phyloP scores from a whole-genome alignment of 108 stramenopile species.

The Seminavis robusta region DNA sequence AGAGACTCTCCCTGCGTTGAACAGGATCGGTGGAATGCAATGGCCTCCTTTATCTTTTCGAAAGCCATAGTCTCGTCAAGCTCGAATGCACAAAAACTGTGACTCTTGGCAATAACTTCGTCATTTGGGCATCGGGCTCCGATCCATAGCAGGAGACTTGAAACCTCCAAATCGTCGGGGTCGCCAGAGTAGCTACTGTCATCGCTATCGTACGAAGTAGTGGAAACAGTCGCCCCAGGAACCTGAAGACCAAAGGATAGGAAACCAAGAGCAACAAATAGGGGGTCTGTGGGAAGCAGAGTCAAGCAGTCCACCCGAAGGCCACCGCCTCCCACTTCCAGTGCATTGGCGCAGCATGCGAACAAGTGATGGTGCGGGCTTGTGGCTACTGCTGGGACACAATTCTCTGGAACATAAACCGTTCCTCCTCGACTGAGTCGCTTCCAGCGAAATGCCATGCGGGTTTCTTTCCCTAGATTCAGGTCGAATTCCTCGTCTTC shows the following conservation, averaged over 20 bases:
- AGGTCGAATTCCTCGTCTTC: background rate
- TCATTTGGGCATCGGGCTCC: no score
- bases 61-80: no score
- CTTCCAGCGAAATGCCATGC: conserved; percentile 13
- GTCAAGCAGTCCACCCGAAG: conserved; percentile 50
- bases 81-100: no score
- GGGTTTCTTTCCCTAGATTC: background rate
- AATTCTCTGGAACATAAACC: conserved; percentile 33
- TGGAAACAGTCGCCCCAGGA: no score
- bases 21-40: conserved; percentile 40
- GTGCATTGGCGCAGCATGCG: conserved; percentile 39
- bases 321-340: conserved; percentile 51
- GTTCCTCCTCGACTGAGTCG: conserved; percentile 11
- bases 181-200: no score
- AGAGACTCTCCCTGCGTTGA: conserved; percentile 56
- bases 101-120: no score
- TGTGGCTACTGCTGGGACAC: conserved; percentile 29
- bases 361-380: conserved; percentile 18
- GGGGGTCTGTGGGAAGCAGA: conserved; percentile 43
- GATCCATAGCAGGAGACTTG: no score
- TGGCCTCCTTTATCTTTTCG: conserved; percentile 31
- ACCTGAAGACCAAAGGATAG: conserved; percentile 49
- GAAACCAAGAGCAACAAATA: conserved; percentile 41
- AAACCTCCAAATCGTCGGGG: no score
- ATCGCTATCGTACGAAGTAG: no score